Percentiles rank a stretch among this genome's conserved stretches.
These are phyloP conservation scores for Aquilaria sinensis DNA, from an alignment of 345 rosid genomes.

Conservation along the genomic window DNA sequence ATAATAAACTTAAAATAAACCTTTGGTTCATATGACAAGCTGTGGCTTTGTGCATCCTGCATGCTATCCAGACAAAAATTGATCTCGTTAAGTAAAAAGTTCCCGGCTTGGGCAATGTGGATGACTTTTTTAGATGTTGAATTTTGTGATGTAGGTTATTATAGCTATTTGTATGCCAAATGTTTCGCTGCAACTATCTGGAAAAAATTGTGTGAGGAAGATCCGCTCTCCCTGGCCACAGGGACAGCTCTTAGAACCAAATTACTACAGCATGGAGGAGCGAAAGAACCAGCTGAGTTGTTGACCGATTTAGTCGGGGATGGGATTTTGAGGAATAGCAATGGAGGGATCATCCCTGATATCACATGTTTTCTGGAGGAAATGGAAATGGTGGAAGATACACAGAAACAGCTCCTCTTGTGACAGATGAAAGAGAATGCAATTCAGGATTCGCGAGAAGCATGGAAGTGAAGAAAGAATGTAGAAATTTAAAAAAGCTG, in stretches of 20 bases:
- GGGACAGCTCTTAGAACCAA: conserved; percentile 67
- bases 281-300: conserved; percentile 69
- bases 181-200: conserved; percentile 90
- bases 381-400: conserved; percentile 18
- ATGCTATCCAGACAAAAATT: too few species aligned
- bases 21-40: too few species aligned
- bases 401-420: background rate
- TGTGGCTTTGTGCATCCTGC: too few species aligned
- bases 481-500: too few species aligned
- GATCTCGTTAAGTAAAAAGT: too few species aligned
- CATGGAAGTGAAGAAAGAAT: too few species aligned
- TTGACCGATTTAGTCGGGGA: conserved; percentile 62
- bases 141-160: conserved; percentile 42
- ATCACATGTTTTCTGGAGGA: conserved; percentile 53
- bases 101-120: too few species aligned
- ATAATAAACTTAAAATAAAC: too few species aligned
- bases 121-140: too few species aligned
- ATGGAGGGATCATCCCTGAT: conserved; percentile 65
- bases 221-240: conserved; percentile 69
- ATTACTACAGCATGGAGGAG: conserved; percentile 80
- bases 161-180: conserved; percentile 80
- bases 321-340: conserved; percentile 39
- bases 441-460: too few species aligned
- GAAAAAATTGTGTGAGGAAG: conserved; percentile 71
- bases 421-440: too few species aligned